Evolutionary conservation across 805 yeast species (phyloP).

Genomic region (Schizosaccharomyces japonicus): DNA sequence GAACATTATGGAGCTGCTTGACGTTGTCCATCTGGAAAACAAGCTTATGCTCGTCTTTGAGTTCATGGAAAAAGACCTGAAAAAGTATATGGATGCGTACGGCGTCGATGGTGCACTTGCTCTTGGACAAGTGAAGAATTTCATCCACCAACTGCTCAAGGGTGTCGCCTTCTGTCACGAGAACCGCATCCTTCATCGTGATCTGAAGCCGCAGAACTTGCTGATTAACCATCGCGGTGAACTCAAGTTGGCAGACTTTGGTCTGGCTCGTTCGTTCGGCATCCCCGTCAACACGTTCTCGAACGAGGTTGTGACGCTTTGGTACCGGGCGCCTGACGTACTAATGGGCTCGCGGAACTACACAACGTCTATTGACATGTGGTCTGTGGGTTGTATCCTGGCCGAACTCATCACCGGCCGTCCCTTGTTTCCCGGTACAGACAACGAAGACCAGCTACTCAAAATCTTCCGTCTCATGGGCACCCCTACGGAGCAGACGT

Average conservation of each 20-base stretch:
- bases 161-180: slow-evolving; percentile 80
- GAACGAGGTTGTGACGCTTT: slow-evolving; percentile 87
- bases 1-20: slow-evolving; percentile 76
- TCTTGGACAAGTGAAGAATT: slow-evolving; percentile 42
- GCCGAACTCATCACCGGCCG: slow-evolving; percentile 98
- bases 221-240: slow-evolving; percentile 76
- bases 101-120: slow-evolving; percentile 56
- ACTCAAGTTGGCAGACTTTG: slow-evolving; percentile 85
- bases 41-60: slow-evolving; percentile 85
- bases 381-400: slow-evolving; percentile 96
- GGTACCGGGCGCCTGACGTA: slow-evolving; percentile 97
- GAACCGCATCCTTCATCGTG: slow-evolving; percentile 59
- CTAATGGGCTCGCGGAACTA: slow-evolving; percentile 83
- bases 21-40: slow-evolving; percentile 90
- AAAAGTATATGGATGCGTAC: slow-evolving; percentile 77
- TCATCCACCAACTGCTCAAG: slow-evolving; percentile 77
- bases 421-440: slow-evolving; percentile 86
- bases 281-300: slow-evolving; percentile 93
- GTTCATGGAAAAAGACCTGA: slow-evolving; percentile 76
- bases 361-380: slow-evolving; percentile 88
- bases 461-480: slow-evolving; percentile 87
- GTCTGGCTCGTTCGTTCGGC: slow-evolving; percentile 91
- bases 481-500: slow-evolving; percentile 81
- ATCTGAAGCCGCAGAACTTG: slow-evolving; percentile 82
- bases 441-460: slow-evolving; percentile 83